Evolutionary conservation across 768 basidiomycete genomes (phyloP).

Genomic region (Lentinus brumalis): DNA sequence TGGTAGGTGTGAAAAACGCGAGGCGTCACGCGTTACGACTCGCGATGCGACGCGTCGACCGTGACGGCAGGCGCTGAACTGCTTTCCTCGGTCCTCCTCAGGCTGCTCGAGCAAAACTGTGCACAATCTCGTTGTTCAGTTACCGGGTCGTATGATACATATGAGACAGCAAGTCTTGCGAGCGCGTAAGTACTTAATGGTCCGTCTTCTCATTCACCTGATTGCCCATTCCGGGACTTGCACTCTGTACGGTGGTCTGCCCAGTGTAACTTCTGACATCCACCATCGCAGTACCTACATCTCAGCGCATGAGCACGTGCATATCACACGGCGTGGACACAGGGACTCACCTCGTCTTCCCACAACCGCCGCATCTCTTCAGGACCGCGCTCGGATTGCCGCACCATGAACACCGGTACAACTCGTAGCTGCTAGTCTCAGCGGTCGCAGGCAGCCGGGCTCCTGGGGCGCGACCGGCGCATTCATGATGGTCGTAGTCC

Average conservation of each 20-base stretch:
- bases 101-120: too few relatives aligned
- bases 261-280: constrained; percentile 43
- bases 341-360: constrained; percentile 39
- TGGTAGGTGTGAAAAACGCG: too few relatives aligned
- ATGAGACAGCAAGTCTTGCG: too few relatives aligned
- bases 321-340: not conserved
- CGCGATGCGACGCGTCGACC: too few relatives aligned
- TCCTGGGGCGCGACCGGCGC: constrained; percentile 46
- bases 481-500: constrained; percentile 31
- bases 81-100: too few relatives aligned
- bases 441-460: not conserved
- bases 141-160: too few relatives aligned
- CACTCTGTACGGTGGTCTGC: constrained; percentile 35
- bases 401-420: constrained; percentile 68
- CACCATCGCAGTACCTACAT: constrained; percentile 46
- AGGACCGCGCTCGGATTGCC: constrained; percentile 61
- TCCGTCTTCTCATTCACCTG: too few relatives aligned
- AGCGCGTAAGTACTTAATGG: too few relatives aligned
- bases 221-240: constrained; percentile 6
- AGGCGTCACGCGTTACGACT: too few relatives aligned
- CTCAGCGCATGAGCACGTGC: not conserved
- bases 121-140: too few relatives aligned
- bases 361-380: constrained; percentile 52
- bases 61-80: too few relatives aligned
- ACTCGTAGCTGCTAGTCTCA: constrained; percentile 43